A percentile compares a stretch with the other conserved stretches of the same genome.
phyloP scores from a whole-genome alignment of 2,329 filamentous ascomycete genomes.

The Calonectria pauciramosa region DNA sequence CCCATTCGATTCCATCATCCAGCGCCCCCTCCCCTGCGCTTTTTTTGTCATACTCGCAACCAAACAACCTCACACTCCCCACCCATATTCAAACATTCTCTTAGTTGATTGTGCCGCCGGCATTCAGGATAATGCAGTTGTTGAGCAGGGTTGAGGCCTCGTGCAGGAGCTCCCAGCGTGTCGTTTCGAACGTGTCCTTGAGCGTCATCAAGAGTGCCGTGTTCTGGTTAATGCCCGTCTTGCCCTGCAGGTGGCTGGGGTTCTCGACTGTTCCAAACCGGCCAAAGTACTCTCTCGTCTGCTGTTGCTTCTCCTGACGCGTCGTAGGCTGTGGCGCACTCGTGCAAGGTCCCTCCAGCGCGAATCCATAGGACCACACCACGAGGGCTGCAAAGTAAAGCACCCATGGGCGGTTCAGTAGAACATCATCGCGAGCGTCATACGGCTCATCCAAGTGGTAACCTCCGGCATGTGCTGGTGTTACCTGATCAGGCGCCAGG shows the following conservation, averaged over 20 bases:
- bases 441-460: conserved; percentile 70
- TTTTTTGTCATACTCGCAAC: neutral
- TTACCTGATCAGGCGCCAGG: conserved; percentile 68
- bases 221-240: conserved; percentile 85
- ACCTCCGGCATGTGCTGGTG: conserved; percentile 53
- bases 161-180: conserved; percentile 91
- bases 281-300: conserved; percentile 85
- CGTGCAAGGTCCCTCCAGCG: conserved; percentile 83
- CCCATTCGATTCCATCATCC: neutral
- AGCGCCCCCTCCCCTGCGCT: conserved; percentile 2
- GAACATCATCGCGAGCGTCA: conserved; percentile 86
- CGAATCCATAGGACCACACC: conserved; percentile 95
- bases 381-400: conserved; percentile 93
- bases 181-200: conserved; percentile 83
- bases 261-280: conserved; percentile 79
- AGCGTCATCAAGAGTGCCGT: conserved; percentile 86
- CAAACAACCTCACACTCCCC: neutral
- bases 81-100: neutral
- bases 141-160: conserved; percentile 86
- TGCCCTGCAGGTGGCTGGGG: conserved; percentile 81
- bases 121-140: conserved; percentile 77
- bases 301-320: conserved; percentile 75
- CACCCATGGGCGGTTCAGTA: conserved; percentile 95
- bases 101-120: conserved; percentile 47
- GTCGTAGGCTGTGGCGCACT: conserved; percentile 66